Percentiles rank a stretch among this genome's conserved stretches.
Conservation (phyloP, 768 basidiomycete species). For the Tulasnella sp. region DNA sequence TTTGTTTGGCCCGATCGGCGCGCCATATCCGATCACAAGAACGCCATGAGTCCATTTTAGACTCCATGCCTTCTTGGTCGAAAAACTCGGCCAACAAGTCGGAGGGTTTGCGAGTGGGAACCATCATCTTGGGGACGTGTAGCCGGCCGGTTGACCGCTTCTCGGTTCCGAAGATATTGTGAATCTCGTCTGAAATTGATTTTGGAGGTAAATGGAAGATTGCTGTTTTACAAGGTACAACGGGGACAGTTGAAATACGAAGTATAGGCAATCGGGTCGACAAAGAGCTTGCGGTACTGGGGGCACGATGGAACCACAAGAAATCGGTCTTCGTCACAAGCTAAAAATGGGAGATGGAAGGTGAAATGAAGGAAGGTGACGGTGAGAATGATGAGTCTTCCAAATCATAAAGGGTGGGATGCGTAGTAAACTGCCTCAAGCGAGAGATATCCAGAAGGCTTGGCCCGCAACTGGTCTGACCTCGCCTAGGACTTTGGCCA, state of each 20-base stretch:
- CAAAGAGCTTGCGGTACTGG: background rate
- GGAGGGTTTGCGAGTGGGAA: background rate
- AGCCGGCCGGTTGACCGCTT: background rate
- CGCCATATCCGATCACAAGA: too few species aligned
- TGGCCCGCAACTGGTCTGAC: too few species aligned
- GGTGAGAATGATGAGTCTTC: background rate
- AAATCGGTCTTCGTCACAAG: background rate
- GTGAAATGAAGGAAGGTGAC: background rate
- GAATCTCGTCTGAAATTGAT: background rate
- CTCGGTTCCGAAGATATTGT: background rate
- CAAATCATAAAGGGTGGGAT: background rate
- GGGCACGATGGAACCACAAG: background rate
- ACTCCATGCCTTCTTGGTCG: background rate
- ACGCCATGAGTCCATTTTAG: background rate
- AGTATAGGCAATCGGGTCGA: background rate
- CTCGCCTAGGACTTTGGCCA: too few species aligned
- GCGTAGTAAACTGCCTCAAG: background rate
- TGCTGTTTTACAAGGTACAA: background rate
- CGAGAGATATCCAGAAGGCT: too few species aligned
- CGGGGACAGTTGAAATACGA: background rate
- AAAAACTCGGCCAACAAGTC: background rate
- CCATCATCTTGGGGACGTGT: background rate
- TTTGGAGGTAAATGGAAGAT: background rate
- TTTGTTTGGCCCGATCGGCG: too few species aligned
- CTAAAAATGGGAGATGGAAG: background rate